Percentiles rank a stretch among this genome's conserved stretches.
Conservation (phyloP, 163 green algal species). For the Scenedesmus sp. region DNA sequence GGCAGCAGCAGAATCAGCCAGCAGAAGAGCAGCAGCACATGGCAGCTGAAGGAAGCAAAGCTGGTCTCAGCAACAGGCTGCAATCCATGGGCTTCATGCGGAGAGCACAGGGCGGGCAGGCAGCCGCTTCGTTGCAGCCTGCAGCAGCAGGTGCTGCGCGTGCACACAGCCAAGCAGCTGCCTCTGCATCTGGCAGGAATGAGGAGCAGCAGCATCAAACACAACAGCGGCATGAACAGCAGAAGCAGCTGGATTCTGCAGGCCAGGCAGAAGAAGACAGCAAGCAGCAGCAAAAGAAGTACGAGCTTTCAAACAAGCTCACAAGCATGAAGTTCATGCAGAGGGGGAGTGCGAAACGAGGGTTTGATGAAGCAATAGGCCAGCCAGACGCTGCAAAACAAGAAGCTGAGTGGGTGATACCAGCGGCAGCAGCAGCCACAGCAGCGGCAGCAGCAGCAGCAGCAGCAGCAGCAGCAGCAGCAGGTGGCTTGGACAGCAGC, state of each 20-base stretch:
- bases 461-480: not conserved
- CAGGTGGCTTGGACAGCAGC: too few species aligned
- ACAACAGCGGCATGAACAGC: not conserved
- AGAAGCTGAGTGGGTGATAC: slow-evolving; percentile 21
- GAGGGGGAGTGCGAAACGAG: not conserved
- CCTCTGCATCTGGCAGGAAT: not conserved
- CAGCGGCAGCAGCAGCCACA: not conserved
- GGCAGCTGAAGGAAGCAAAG: slow-evolving; percentile 11
- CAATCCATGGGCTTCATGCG: slow-evolving; percentile 53
- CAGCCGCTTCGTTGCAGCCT: not conserved
- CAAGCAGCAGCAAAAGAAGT: slow-evolving; percentile 44
- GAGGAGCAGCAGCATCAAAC: not conserved
- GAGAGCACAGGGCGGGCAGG: not conserved
- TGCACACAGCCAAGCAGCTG: not conserved
- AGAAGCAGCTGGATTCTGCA: slow-evolving; percentile 9
- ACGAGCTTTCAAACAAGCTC: slow-evolving; percentile 29
- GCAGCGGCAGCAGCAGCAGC: not conserved
- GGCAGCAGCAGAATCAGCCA: not conserved
- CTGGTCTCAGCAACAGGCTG: slow-evolving; percentile 7
- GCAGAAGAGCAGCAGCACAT: slow-evolving; percentile 18
- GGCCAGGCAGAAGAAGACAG: slow-evolving; percentile 11
- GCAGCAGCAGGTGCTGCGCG: slow-evolving; percentile 20
- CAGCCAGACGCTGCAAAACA: slow-evolving; percentile 12
- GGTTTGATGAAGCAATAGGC: slow-evolving; percentile 36
- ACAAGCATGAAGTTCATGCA: slow-evolving; percentile 54